A percentile compares a stretch with the other conserved stretches of the same genome.
phyloP scores from a whole-genome alignment of 2,329 filamentous ascomycete genomes.

The Furcasterigmium sp. region DNA sequence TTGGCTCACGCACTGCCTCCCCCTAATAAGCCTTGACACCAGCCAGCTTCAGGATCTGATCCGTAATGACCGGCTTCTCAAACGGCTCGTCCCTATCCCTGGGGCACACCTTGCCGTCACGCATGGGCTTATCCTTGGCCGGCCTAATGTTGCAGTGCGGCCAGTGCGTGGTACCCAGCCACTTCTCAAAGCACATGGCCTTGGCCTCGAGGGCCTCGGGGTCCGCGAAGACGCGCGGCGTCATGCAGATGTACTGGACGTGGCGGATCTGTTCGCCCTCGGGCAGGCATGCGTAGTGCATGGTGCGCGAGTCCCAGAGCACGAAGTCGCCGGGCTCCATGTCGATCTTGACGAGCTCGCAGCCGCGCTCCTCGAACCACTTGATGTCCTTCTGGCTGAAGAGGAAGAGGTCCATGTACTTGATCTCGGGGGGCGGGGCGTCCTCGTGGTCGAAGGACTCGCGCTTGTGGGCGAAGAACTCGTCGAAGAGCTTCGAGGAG shows the following conservation, averaged over 20 bases:
- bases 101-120: constrained; percentile 27
- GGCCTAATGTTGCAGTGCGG: constrained; percentile 29
- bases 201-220: constrained; percentile 15
- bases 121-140: constrained; percentile 24
- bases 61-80: constrained; percentile 17
- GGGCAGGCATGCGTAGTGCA: constrained; percentile 20
- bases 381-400: constrained; percentile 31
- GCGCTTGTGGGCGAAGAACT: constrained; percentile 35
- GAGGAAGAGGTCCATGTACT: constrained; percentile 32
- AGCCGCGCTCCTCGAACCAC: constrained; percentile 14
- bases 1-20: too few species aligned
- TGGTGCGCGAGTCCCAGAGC: constrained; percentile 25
- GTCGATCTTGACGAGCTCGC: constrained; percentile 12
- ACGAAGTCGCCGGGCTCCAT: constrained; percentile 20
- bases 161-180: constrained; percentile 22
- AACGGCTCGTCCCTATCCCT: constrained; percentile 23
- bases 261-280: constrained; percentile 27
- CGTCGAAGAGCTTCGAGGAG: constrained; percentile 31
- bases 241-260: constrained; percentile 31
- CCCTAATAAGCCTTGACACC: constrained; percentile 12
- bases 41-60: constrained; percentile 20
- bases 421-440: constrained; percentile 22
- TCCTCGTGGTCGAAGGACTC: constrained; percentile 19
- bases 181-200: constrained; percentile 17
- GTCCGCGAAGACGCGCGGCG: constrained; percentile 26